Evolutionary conservation across 2,329 filamentous ascomycete genomes (phyloP), one percentile per base, ranked within the genome.

Genomic region (Cladosporium sp.): DNA sequence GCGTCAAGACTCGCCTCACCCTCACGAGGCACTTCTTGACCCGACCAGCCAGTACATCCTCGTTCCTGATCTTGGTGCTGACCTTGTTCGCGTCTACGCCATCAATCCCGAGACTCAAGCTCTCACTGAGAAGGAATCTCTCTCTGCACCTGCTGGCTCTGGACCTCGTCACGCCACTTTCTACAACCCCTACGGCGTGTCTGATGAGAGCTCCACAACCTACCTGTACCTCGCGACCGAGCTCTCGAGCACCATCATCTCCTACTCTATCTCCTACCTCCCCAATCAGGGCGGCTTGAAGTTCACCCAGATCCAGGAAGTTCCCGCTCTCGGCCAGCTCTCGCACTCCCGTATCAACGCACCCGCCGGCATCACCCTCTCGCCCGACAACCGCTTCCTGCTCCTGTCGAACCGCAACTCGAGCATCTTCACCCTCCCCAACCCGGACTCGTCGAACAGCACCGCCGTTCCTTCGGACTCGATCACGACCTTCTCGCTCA

Each of bases 351-450:
- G 72, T 0, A 82, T 80, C 18, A 81, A 82, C 67, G 86, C 85
- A 67, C 82, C 84, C 0, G 84, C 84, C 30, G 86, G 87, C 73
- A 78, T 88, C n/a, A 78, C 79, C 54, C 76, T 87, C 7, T 73
- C 74, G 65, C 80, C 80, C 3, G 79, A 82, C 68, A 79, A 83
- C 66, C 84, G 83, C 39, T 91, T 87, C 79, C 74, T 93, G 60
- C 81, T 90, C 69, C 83, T 90, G 49, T 89, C 88, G 2, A 90
- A 90, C 68, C 88, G 91, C 67, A 84, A 85, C 73, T 89, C 89
- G 73, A 80, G 79, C 53, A 78, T 82, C 25, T 84, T 88, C 73
- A 62, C 68, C 25, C 56, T 74, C 0, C 73, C 81, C 10, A 89
- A 88, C 68, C 67, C 71, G 6, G 73, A 77, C 64, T 68, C 76